These are phyloP conservation scores for Echinosophora koreensis DNA, from an alignment of 306 rosid genomes.

Conservation along the genomic window DNA sequence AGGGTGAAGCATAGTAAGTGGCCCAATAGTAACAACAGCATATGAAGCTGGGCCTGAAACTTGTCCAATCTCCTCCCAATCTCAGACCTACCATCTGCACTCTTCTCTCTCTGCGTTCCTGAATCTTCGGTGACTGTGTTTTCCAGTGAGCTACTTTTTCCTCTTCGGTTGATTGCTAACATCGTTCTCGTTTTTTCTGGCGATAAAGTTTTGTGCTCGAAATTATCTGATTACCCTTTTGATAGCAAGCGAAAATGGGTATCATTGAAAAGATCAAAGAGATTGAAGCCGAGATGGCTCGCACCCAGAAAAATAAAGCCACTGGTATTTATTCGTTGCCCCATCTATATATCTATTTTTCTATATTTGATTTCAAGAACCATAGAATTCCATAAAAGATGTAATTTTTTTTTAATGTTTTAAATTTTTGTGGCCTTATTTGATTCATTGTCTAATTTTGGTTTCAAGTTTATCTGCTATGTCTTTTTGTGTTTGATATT, in stretches of 20 bases:
- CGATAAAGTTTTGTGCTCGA: not conserved
- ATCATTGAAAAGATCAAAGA: constrained; percentile 94
- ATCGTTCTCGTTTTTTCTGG: not conserved
- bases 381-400: not conserved
- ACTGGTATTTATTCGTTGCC: constrained; percentile 59
- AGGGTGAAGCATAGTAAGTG: no score
- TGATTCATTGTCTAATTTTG: not conserved
- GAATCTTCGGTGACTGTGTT: constrained; percentile 45
- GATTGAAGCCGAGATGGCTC: constrained; percentile 99
- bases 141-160: constrained; percentile 49
- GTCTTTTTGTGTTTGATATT: not conserved
- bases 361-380: not conserved
- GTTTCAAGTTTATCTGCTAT: not conserved
- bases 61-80: not conserved
- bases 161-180: constrained; percentile 4
- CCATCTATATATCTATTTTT: not conserved
- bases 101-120: constrained; percentile 9
- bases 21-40: constrained; percentile 11
- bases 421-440: not conserved
- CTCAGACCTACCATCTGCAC: constrained; percentile 40
- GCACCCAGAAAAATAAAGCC: constrained; percentile 99
- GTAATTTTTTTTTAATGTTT: not conserved
- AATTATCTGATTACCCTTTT: constrained; percentile 24
- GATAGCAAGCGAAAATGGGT: constrained; percentile 72
- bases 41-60: constrained; percentile 23